These are phyloP conservation scores for Pichia heedii DNA, from an alignment of 805 yeast genomes.

Conservation along the genomic window DNA sequence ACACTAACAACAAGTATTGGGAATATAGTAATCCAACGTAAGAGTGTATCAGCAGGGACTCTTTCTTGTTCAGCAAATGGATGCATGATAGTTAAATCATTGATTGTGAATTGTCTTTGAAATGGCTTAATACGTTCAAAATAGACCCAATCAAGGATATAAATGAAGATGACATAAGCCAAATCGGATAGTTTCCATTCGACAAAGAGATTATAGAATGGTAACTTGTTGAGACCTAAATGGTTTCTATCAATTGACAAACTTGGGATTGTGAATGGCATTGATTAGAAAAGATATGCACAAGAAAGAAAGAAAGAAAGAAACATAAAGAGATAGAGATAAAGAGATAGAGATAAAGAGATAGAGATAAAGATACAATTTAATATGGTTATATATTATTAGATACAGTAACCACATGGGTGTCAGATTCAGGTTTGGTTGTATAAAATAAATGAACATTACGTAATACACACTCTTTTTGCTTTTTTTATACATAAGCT, in stretches of 20 bases:
- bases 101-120: slow-evolving; percentile 66
- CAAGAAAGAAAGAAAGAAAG: not conserved
- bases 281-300: not conserved
- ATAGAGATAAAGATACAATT: not conserved
- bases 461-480: too few relatives aligned
- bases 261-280: not conserved
- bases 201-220: slow-evolving; percentile 12
- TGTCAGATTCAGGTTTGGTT: too few relatives aligned
- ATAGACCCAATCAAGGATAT: slow-evolving; percentile 16
- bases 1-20: slow-evolving; percentile 37
- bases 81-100: slow-evolving; percentile 70
- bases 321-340: not conserved
- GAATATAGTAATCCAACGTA: slow-evolving; percentile 42
- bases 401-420: too few relatives aligned
- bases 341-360: not conserved
- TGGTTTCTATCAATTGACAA: slow-evolving; percentile 21
- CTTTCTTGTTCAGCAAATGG: slow-evolving; percentile 73
- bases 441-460: too few relatives aligned
- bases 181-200: slow-evolving; percentile 24
- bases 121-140: slow-evolving; percentile 44
- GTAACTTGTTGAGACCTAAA: slow-evolving; percentile 18
- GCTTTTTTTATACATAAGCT: slow-evolving; percentile 18
- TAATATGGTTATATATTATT: too few relatives aligned
- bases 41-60: slow-evolving; percentile 48
- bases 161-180: slow-evolving; percentile 14